Conservation (phyloP, 331 rosid species). For the Erythrophleum ivorense region DNA sequence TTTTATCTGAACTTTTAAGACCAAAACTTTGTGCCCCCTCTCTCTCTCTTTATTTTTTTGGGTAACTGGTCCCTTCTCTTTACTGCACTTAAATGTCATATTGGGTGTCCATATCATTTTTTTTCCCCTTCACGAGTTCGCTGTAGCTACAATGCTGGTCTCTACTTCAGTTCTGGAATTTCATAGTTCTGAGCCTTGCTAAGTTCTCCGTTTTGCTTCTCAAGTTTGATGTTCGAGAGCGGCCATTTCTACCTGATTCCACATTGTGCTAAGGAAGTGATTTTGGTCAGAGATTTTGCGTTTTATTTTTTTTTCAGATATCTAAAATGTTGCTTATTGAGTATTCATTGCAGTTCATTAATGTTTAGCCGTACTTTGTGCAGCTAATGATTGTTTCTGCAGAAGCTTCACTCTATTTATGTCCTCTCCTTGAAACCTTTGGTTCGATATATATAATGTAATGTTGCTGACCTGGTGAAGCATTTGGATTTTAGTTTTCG, state of each 20-base stretch:
- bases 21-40: conserved; percentile 61
- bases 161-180: conserved; percentile 30
- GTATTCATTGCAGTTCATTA: conserved; percentile 41
- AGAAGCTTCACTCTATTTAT: conserved; percentile 43
- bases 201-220: conserved; percentile 36
- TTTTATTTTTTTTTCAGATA: conserved; percentile 53
- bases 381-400: conserved; percentile 37
- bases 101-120: conserved; percentile 46
- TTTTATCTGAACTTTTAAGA: conserved; percentile 45
- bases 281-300: conserved; percentile 48
- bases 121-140: conserved; percentile 46
- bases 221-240: conserved; percentile 43
- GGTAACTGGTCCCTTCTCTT: conserved; percentile 66
- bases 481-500: conserved; percentile 10
- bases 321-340: conserved; percentile 46
- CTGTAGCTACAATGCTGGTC: conserved; percentile 47
- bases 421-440: conserved; percentile 31
- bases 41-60: not conserved
- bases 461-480: conserved; percentile 40
- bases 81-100: conserved; percentile 57
- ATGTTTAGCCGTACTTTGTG: conserved; percentile 36
- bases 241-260: conserved; percentile 29
- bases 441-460: conserved; percentile 33
- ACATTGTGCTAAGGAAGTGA: conserved; percentile 51
- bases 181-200: conserved; percentile 36